These are phyloP conservation scores for Berberis vulgaris DNA, from an alignment of 164 flowering plant genomes.

Conservation along the genomic window DNA sequence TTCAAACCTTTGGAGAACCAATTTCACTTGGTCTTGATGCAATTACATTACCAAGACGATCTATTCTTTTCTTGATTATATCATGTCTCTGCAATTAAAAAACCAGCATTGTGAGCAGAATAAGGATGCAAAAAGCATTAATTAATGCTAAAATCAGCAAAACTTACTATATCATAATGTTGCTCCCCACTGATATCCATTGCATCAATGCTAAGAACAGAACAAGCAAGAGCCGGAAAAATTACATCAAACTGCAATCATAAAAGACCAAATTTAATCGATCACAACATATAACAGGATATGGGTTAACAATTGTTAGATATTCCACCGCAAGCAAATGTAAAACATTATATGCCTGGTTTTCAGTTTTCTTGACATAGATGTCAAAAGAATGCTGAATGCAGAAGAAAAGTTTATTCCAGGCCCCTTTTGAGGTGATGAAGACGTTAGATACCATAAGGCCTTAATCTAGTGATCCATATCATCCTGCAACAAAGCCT, in stretches of 20 bases:
- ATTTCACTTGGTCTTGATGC: slow-evolving; percentile 64
- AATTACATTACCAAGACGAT: slow-evolving; percentile 58
- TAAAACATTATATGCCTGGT: too few relatives aligned
- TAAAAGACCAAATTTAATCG: too few relatives aligned
- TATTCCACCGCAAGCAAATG: too few relatives aligned
- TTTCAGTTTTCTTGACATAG: too few relatives aligned
- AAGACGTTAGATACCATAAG: too few relatives aligned
- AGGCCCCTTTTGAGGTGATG: too few relatives aligned
- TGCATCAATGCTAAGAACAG: slow-evolving; percentile 67
- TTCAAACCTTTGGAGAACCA: slow-evolving; percentile 73
- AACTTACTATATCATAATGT: slow-evolving; percentile 61
- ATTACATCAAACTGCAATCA: slow-evolving; percentile 69
- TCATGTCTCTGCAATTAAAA: slow-evolving; percentile 51
- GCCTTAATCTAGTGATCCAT: too few relatives aligned
- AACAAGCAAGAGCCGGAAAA: slow-evolving; percentile 63
- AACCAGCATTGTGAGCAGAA: neutral
- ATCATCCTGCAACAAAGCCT: too few relatives aligned
- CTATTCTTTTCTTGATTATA: slow-evolving; percentile 69
- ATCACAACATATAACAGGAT: too few relatives aligned
- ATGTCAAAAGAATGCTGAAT: too few relatives aligned
- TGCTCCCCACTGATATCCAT: slow-evolving; percentile 87
- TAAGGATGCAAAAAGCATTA: neutral
- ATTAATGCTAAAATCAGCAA: neutral
- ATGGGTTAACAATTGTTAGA: too few relatives aligned
- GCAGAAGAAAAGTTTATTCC: too few relatives aligned